Percentiles rank a stretch among this genome's conserved stretches.
Conservation (phyloP, 805 yeast species). For the Pichia cephalocereana region DNA sequence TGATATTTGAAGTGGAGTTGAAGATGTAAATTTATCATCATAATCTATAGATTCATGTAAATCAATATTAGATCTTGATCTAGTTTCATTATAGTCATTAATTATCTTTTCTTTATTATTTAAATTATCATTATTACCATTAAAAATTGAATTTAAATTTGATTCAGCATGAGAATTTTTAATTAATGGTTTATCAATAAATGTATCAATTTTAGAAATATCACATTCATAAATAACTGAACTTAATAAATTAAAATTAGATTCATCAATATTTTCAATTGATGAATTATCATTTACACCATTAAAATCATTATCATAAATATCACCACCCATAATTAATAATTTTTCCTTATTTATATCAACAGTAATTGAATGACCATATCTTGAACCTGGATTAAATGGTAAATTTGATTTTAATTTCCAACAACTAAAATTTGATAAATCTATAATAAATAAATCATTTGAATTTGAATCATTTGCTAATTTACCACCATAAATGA, state of each 20-base stretch:
- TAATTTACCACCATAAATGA: slow-evolving; percentile 85
- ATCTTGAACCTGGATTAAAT: slow-evolving; percentile 67
- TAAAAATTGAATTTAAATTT: background rate
- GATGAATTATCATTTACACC: slow-evolving; percentile 17
- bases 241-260: slow-evolving; percentile 23
- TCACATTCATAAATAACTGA: slow-evolving; percentile 31
- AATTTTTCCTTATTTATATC: slow-evolving; percentile 57
- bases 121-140: background rate
- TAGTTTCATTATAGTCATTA: background rate
- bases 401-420: slow-evolving; percentile 34
- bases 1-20: slow-evolving; percentile 1
- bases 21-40: background rate
- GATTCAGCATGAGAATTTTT: background rate
- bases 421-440: slow-evolving; percentile 66
- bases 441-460: slow-evolving; percentile 65
- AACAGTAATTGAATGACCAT: slow-evolving; percentile 84
- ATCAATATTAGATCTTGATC: slow-evolving; percentile 10
- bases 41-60: slow-evolving; percentile 3
- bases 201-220: slow-evolving; percentile 18
- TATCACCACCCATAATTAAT: slow-evolving; percentile 88
- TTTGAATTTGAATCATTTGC: slow-evolving; percentile 58
- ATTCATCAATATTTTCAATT: slow-evolving; percentile 19
- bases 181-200: slow-evolving; percentile 16
- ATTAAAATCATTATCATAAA: slow-evolving; percentile 45
- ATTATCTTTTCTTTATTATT: background rate